Base-by-base conservation (phyloP, 1,284 basidiomycete genomes). In the Malassezia caprae region DNA sequence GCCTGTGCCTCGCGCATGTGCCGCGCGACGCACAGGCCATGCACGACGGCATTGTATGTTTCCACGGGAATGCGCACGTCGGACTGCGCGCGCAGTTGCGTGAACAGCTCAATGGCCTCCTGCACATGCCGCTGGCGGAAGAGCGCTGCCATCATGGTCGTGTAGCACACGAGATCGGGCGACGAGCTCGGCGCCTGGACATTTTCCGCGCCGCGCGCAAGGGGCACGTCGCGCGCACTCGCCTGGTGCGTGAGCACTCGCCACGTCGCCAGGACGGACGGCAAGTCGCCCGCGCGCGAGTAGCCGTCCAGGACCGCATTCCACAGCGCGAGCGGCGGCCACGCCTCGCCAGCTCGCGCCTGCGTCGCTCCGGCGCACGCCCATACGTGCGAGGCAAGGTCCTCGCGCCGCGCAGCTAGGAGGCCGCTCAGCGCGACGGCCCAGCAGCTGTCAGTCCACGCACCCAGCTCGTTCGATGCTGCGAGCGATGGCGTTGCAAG, bases 281-380 rank as follows among this genome's bases (percentile, higher is more conserved):
- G 53, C 39, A 52, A 55, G 40, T 67, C 60, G 17, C 59, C 61
- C 0, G 51, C 53, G 13, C 59, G 55, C n/a, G 61, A 56, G 44
- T 65, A 64, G n/a, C 66, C 66, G 39, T 68, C 61, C 13, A 68
- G 58, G 17, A 70, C 26, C 0, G 63, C 60, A 48, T 70, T 69
- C 61, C 61, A 67, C 30, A 67, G 54, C 0, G 51, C 23, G 3
- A 59, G 34, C n/a, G 63, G 57, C 3, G 63, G 60, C 30, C 34
- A 60, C 13, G 17, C 32, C n/a, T 19, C 13, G 4, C 24, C 32
- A 1, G 59, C 30, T 19, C 34, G 39, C 34, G 58, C 48, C 28
- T 60, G 58, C 5, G 58, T 23, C 8, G 5, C 43, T 2, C 32
- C 50, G 6, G 48, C 24, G 6, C 35, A 50, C 0, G 44, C 44